Evolutionary conservation across 371 early-diverging fungal species (phyloP), one percentile per base, ranked within the genome.

Genomic region (Parasitella parasitica): DNA sequence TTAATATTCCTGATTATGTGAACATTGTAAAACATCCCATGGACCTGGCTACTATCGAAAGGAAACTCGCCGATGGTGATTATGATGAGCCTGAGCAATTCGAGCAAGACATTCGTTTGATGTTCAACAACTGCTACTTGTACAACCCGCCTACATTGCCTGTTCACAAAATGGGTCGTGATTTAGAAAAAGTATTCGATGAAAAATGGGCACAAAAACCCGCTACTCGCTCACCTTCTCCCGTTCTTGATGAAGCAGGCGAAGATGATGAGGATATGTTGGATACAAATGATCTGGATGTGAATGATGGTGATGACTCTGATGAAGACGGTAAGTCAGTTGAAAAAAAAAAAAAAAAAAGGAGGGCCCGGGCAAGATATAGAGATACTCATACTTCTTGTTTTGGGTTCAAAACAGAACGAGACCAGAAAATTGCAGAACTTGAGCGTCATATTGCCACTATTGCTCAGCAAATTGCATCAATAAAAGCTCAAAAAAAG

Each of bases 11-110:
- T 8, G 92, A 90, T 63, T 99, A 99, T 80, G 88, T 86, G 20
- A 83, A 85, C 2, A 89, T 99, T 36, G 90, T 99, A 70, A 98
- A 94, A 67, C 72, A 94, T 49, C 99, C 99, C 5, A 99, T 99
- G 99, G 99, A 99, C 72, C 55, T 99, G 22, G 84, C 90, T 15
- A 99, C 99, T 0, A 91, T 99, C 36, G 85, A 87, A 66, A 81
- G 84, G 37, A 96, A 96, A 72, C 75, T 99, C 15, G 92, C 93
- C 43, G 66, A 72, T 13, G 90, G 88, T 11, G 80, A 83, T 24
- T 99, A 99, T 72, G 61, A 72, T 0, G 78, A 75, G 7, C 81
- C 91, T 0, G 84, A 81, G 6, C 92, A 90, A 38, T 97, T 97
- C 64, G 90, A 91, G 60, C 78, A 80, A 0, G 99, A 99, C 68